Evolutionary conservation across 2,329 filamentous ascomycete species (phyloP), one percentile per base, ranked within the genome.

Genomic region (Diaporthe longicolla): DNA sequence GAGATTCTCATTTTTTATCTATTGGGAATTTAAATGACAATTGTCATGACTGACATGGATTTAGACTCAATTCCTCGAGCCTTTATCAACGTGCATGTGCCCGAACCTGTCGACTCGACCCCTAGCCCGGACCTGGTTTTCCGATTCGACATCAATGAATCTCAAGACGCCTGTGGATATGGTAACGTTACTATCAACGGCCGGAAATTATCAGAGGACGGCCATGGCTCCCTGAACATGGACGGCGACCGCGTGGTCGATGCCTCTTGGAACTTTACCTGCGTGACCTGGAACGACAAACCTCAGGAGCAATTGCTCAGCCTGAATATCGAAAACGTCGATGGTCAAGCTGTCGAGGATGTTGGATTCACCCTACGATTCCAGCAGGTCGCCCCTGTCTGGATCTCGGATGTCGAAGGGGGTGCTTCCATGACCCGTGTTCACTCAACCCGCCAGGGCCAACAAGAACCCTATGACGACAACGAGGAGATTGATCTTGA

Each of bases 251-350:
- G 79, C 71, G 77, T 82, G 66, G 80, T 88, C 70, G 79, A 82
- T 29, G 86, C 85, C 73, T 81, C 82, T 66, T 90, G 88, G 88
- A 79, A 81, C 21, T 85, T 88, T 73, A 82, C 84, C 73, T 90
- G 88, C 75, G 79, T 86, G 52, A 81, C 83, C 19, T 80, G 83
- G 68, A 83, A 83, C 71, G 81, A 82, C 32, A 79, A 82, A 52
- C 81, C 83, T 17, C 79, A 84, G 65, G 84, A 84, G 65, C 86
- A 89, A 77, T 77, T 84, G 19, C 78, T 89, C 78, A 84, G 80
- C 73, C 83, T 89, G 57, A 81, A 82, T 48, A 79, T 89, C 57
- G 77, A 84, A 50, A 82, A 81, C 10, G 74, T 89, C 45, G 82
- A 88, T 77, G 85, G 84, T 65, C 80, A 81, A 73, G 70, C 82